Evolutionary conservation across 1,284 basidiomycete genomes (phyloP).

Genomic region (Neonothopanus nambi): DNA sequence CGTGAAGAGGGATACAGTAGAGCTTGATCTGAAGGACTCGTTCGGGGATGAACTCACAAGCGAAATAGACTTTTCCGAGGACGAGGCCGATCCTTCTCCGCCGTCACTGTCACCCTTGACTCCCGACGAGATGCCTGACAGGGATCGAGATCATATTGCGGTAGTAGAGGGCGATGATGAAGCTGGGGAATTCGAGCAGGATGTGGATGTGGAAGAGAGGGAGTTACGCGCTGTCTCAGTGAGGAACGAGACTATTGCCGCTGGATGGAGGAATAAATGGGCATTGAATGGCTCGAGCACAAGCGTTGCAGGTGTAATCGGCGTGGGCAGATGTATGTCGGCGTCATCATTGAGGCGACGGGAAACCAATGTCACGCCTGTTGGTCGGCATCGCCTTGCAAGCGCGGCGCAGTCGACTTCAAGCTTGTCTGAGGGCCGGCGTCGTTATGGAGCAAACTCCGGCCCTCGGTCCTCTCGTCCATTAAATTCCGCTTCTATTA

Average conservation of each 20-base stretch:
- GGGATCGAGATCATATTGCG: background rate
- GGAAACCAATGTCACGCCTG: conserved; percentile 45
- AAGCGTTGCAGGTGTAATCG: conserved; percentile 8
- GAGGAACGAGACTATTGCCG: conserved; percentile 46
- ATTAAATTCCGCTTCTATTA: background rate
- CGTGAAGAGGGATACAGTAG: conserved; percentile 20
- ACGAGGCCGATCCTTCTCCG: conserved; percentile 8
- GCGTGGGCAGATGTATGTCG: background rate
- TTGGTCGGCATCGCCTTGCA: conserved; percentile 31
- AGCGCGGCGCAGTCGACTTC: background rate
- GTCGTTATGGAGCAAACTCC: too few relatives aligned
- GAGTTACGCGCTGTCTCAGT: conserved; percentile 27
- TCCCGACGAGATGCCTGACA: conserved; percentile 3
- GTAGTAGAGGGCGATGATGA: conserved; percentile 6
- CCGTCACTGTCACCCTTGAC: conserved; percentile 13
- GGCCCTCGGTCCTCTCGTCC: too few relatives aligned
- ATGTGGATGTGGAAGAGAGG: conserved; percentile 34
- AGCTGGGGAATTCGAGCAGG: too few relatives aligned
- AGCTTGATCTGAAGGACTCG: conserved; percentile 48
- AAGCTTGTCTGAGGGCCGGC: too few relatives aligned
- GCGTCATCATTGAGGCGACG: conserved; percentile 31
- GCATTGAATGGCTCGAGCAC: conserved; percentile 27
- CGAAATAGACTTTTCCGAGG: conserved; percentile 45
- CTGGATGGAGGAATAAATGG: conserved; percentile 65
- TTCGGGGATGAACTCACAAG: conserved; percentile 45